These are phyloP conservation scores for Nectriaceae sp. DNA, from an alignment of 2,329 filamentous ascomycete species.

Conservation along the genomic window DNA sequence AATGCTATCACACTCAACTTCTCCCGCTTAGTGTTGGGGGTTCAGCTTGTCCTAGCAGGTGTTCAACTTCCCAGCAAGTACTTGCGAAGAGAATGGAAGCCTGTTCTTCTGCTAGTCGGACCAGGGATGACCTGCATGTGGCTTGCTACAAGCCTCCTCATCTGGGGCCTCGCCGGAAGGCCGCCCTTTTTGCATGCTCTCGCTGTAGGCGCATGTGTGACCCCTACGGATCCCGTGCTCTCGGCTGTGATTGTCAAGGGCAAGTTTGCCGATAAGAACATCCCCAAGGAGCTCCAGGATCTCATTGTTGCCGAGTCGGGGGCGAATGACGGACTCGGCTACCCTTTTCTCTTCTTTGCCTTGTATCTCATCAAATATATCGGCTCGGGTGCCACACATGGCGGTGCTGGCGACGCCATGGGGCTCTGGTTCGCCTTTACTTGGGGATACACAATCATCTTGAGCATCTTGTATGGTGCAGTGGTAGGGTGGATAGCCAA, in stretches of 20 bases:
- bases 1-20: constrained; percentile 80
- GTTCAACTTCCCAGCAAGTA: constrained; percentile 87
- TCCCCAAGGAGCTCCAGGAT: constrained; percentile 78
- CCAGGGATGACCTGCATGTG: constrained; percentile 89
- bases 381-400: constrained; percentile 56
- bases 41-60: constrained; percentile 86
- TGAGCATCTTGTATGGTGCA: constrained; percentile 78
- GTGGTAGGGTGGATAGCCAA: constrained; percentile 80
- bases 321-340: constrained; percentile 86
- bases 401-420: constrained; percentile 68
- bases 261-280: constrained; percentile 88
- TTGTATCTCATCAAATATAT: constrained; percentile 81
- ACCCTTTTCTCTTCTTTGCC: constrained; percentile 84
- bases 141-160: constrained; percentile 74
- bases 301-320: constrained; percentile 83
- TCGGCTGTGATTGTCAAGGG: constrained; percentile 92
- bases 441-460: constrained; percentile 78
- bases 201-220: constrained; percentile 82
- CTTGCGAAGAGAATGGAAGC: constrained; percentile 75
- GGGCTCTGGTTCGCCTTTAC: constrained; percentile 84
- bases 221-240: constrained; percentile 85
- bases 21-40: constrained; percentile 81
- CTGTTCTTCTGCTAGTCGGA: constrained; percentile 72
- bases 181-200: constrained; percentile 77
- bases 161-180: constrained; percentile 75